A percentile compares a stretch with the other conserved stretches of the same genome.
These are phyloP conservation scores for Mollisia scopiformis DNA, from an alignment of 2,329 filamentous ascomycete species.

Conservation along the genomic window DNA sequence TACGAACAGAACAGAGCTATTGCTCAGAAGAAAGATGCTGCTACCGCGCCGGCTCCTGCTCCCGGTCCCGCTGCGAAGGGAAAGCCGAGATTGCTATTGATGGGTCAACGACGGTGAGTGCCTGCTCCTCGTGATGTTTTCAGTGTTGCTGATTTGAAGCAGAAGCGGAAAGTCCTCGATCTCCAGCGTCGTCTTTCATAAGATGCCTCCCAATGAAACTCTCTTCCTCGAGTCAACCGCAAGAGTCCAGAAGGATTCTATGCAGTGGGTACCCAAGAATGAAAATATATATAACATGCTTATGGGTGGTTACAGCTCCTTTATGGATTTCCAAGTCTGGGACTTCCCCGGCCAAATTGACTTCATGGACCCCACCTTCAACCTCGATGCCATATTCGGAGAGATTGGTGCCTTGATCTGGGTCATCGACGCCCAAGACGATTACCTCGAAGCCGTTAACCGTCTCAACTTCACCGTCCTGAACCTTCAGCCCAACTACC, in stretches of 20 bases:
- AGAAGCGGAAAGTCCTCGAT: constrained; percentile 99
- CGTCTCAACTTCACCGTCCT: constrained; percentile 88
- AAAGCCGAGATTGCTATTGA: constrained; percentile 86
- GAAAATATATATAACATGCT: neutral
- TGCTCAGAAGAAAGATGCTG: constrained; percentile 48
- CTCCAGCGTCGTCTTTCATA: constrained; percentile 98
- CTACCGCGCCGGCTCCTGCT: constrained; percentile 50
- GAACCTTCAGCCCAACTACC: constrained; percentile 84
- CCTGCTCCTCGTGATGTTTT: neutral
- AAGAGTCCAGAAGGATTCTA: constrained; percentile 89
- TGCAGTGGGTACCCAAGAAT: constrained; percentile 69
- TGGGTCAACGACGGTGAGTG: constrained; percentile 89
- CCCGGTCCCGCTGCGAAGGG: constrained; percentile 53
- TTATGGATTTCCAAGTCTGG: constrained; percentile 99
- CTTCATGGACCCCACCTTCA: constrained; percentile 86
- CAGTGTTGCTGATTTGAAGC: constrained; percentile 26
- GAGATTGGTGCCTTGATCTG: constrained; percentile 94
- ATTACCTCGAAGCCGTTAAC: constrained; percentile 89
- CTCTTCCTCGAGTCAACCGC: constrained; percentile 95
- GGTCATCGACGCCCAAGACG: constrained; percentile 98
- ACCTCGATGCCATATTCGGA: constrained; percentile 91
- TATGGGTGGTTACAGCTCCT: constrained; percentile 64
- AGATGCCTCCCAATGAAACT: constrained; percentile 93
- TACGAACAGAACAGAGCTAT: constrained; percentile 62
- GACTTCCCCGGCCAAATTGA: constrained; percentile 96